Percentiles rank a stretch among this genome's conserved stretches.
phyloP scores from a whole-genome alignment of 2,329 filamentous ascomycete species.

The Talaromyces sp. region DNA sequence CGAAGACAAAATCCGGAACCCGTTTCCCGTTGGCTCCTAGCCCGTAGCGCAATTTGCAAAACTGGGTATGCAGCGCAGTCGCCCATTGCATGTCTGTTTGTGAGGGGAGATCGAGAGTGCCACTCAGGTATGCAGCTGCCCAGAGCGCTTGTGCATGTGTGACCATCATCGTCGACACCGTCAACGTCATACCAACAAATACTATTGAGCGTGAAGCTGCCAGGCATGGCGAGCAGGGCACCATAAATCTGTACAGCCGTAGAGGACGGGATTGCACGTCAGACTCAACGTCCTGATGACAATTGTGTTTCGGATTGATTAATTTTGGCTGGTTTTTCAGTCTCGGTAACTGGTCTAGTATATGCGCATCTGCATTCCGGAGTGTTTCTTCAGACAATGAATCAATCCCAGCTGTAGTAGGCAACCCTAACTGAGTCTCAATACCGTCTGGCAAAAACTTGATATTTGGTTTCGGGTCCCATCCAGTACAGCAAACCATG shows the following conservation, averaged over 20 bases:
- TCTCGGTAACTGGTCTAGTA: constrained; percentile 1
- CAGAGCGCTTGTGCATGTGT: constrained; percentile 53
- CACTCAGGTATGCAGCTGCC: constrained; percentile 60
- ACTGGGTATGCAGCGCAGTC: constrained; percentile 61
- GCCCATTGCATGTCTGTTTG: constrained; percentile 41
- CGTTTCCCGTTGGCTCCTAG: constrained; percentile 52
- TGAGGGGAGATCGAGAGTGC: constrained; percentile 37
- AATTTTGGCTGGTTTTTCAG: constrained; percentile 11
- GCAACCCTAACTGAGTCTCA: constrained; percentile 6
- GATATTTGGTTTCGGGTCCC: constrained; percentile 46
- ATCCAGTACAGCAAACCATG: constrained; percentile 54
- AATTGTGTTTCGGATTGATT: neutral
- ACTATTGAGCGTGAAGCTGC: constrained; percentile 37
- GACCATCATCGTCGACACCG: constrained; percentile 40
- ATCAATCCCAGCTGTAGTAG: neutral
- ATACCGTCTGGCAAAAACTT: constrained; percentile 35
- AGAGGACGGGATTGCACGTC: constrained; percentile 34
- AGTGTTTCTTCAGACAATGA: constrained; percentile 1
- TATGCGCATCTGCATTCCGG: constrained; percentile 15
- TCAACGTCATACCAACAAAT: constrained; percentile 45
- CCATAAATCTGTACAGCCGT: constrained; percentile 42
- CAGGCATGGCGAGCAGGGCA: constrained; percentile 36
- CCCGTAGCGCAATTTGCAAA: constrained; percentile 62
- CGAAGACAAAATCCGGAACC: constrained; percentile 64
- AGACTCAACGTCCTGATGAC: neutral